phyloP scores from a whole-genome alignment of 139 green algal species.

The Diplosphaera chodatii region DNA sequence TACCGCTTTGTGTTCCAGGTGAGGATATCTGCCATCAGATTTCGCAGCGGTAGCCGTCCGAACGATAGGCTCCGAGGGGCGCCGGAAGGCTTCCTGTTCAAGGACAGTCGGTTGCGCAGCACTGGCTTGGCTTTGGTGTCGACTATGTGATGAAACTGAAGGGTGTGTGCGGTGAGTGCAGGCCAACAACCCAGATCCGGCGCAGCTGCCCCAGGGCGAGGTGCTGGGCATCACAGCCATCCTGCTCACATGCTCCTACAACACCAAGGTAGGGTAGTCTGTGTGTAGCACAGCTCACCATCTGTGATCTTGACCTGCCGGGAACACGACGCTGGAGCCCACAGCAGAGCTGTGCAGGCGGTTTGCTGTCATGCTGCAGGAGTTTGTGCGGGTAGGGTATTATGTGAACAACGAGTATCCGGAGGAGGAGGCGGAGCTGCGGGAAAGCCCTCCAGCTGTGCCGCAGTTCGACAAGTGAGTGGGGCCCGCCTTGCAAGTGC shows the following conservation, averaged over 20 bases:
- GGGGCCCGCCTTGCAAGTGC: neutral
- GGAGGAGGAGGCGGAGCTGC: conserved; percentile 65
- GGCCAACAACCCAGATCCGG: conserved; percentile 76
- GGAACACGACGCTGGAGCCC: no score
- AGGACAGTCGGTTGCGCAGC: neutral
- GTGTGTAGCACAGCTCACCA: no score
- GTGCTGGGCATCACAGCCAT: conserved; percentile 92
- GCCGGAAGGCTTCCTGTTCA: no score
- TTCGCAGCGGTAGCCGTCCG: no score
- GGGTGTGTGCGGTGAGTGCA: conserved; percentile 32
- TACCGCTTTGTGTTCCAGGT: conserved; percentile 88
- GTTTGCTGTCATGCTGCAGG: conserved; percentile 20
- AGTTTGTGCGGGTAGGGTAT: conserved; percentile 90
- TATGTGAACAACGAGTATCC: conserved; percentile 96
- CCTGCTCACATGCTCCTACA: conserved; percentile 94
- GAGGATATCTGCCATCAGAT: no score
- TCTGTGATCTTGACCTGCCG: no score
- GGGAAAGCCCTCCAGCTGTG: conserved; percentile 70
- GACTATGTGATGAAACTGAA: no score
- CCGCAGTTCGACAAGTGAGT: conserved; percentile 59
- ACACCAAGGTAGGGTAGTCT: conserved; percentile 20
- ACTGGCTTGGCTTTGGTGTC: neutral
- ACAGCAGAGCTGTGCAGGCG: no score
- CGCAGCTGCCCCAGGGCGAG: conserved; percentile 69
- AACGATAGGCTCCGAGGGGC: no score